Evolutionary conservation across 768 basidiomycete species (phyloP), one percentile per base, ranked within the genome.

Genomic region (Rhodotorula graminis): DNA sequence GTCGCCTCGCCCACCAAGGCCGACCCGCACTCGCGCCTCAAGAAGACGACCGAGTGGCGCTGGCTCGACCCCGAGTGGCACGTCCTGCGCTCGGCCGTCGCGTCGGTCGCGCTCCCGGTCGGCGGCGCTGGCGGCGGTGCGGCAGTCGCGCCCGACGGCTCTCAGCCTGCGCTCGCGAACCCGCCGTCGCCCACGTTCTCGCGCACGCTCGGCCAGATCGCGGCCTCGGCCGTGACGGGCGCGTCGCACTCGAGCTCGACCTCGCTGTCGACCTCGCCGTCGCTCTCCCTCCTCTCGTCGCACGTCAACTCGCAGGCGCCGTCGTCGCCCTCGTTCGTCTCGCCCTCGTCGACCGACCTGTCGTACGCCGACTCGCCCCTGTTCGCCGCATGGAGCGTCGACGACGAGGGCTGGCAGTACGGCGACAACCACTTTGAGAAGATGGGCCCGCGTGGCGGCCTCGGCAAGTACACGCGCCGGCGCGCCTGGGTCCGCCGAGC

Each of bases 51-150:
- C 33, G 79, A 72, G 31, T 84, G 83, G 83, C 77, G 79, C 64
- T 84, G 83, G 83, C 63, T 82, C 31, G 83, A 84, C 68, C 80
- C 82, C 29, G 83, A 84, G 61, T 84, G 83, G 83, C 71, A 77
- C 21, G 82, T 83, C 53, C 77, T 81, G 33, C 70, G 68, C 33
- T 73, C 74, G 44, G 63, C 77, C 29, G 61, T 63, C 37, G 29
- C 71, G n/a, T 42, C 57, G 46, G 64, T 70, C n/a, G 18, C 61
- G 4, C 68, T 70, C 23, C 58, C 70, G 10, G 40, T 27, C 23
- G 58, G 58, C 58, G 23, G 16, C 29, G 57, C 31, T 0, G 37
- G 12, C 44, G 27, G 31, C 47, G 25, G 16, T 21, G n/a, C 27
- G 0, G 4, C 60, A 15, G 50, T 29, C 18, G 25, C n/a, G 1